phyloP scores from a whole-genome alignment of 164 flowering plant genomes.

The Vitis labrusca region DNA sequence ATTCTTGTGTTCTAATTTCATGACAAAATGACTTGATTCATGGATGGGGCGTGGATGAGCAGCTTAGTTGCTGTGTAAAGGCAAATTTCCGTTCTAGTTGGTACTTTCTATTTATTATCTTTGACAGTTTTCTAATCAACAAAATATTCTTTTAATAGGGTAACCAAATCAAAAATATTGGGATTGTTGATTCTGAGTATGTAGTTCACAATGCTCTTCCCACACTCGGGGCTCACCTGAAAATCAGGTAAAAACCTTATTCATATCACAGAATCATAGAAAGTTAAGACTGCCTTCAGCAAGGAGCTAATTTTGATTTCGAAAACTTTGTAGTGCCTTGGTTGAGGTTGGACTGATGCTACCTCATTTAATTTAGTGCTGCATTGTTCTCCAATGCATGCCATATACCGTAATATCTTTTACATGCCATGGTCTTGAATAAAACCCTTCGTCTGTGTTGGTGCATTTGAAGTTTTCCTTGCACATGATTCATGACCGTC shows the following conservation, averaged over 20 bases:
- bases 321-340: not conserved
- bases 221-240: constrained; percentile 25
- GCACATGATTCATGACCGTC: no score
- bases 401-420: no score
- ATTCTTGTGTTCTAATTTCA: not conserved
- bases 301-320: not conserved
- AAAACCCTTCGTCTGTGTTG: no score
- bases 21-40: constrained; percentile 26
- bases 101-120: not conserved
- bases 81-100: constrained; percentile 1
- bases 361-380: not conserved
- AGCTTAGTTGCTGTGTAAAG: constrained; percentile 34
- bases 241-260: constrained; percentile 12
- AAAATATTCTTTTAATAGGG: constrained; percentile 20
- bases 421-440: no score
- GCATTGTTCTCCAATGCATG: no score
- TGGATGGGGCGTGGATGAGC: constrained; percentile 31
- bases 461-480: no score
- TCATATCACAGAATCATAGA: not conserved
- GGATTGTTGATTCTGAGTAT: constrained; percentile 35
- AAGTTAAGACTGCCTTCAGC: no score
- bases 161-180: constrained; percentile 24
- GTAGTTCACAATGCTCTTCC: constrained; percentile 28
- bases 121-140: not conserved
- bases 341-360: not conserved